phyloP scores from a whole-genome alignment of 352 stramenopile species.

The Phytophthora brassicae region DNA sequence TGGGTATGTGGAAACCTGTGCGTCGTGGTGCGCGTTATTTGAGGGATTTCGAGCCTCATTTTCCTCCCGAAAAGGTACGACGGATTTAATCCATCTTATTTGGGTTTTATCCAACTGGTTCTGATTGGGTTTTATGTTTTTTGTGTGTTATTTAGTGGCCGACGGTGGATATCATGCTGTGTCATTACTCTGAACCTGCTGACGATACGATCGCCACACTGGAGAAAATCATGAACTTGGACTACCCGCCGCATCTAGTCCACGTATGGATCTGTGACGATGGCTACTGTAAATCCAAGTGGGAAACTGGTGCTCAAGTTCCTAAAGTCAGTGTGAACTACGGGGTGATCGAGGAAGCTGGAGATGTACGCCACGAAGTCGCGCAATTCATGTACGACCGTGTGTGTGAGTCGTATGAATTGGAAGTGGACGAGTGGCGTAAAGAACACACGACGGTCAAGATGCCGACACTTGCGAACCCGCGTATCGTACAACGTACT shows the following conservation, averaged over 20 bases:
- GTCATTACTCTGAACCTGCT: conserved; percentile 73
- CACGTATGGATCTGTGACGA: conserved; percentile 81
- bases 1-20: conserved; percentile 81
- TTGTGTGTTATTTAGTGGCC: conserved; percentile 41
- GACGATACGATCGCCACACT: conserved; percentile 79
- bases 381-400: conserved; percentile 79
- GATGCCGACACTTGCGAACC: conserved; percentile 52
- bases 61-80: conserved; percentile 51
- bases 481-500: conserved; percentile 44
- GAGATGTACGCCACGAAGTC: conserved; percentile 69
- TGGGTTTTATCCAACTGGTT: no score
- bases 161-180: conserved; percentile 79
- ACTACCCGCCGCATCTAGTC: conserved; percentile 72
- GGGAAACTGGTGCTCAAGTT: conserved; percentile 44
- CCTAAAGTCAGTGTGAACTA: conserved; percentile 65
- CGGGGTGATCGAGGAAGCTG: conserved; percentile 70
- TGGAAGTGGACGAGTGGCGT: conserved; percentile 74
- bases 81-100: no score
- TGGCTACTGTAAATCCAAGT: conserved; percentile 75
- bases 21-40: conserved; percentile 70
- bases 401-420: conserved; percentile 65
- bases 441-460: conserved; percentile 74
- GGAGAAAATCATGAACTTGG: conserved; percentile 73
- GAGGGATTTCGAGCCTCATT: conserved; percentile 68
- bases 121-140: no score